These are phyloP conservation scores for Medicago truncatula DNA, from an alignment of 306 rosid species.

Conservation along the genomic window MtrunA17r5.0-ANR NC_053046.1:70501-71000, in stretches of 20 bases:
- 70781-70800: conserved; percentile 5
- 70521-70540: too few species aligned
- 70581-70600: conserved; percentile 89
- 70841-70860: conserved; percentile 85
- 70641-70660: not conserved
- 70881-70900: conserved; percentile 87
- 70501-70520: too few species aligned
- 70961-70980: conserved; percentile 16
- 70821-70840: conserved; percentile 65
- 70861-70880: conserved; percentile 67
- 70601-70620: conserved; percentile 80
- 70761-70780: conserved; percentile 23
- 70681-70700: conserved; percentile 27
- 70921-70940: conserved; percentile 65
- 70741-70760: conserved; percentile 82
- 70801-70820: conserved; percentile 38
- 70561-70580: conserved; percentile 91
- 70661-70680: conserved; percentile 3
- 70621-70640: conserved; percentile 57
- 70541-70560: conserved; percentile 67
- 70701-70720: conserved; percentile 96
- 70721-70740: conserved; percentile 90
- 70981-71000: conserved; percentile 22
- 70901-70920: conserved; percentile 70
- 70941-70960: conserved; percentile 9